These are phyloP conservation scores for Tranzscheliella williamsii DNA, from an alignment of 1,284 basidiomycete species.

Conservation along the genomic window DNA sequence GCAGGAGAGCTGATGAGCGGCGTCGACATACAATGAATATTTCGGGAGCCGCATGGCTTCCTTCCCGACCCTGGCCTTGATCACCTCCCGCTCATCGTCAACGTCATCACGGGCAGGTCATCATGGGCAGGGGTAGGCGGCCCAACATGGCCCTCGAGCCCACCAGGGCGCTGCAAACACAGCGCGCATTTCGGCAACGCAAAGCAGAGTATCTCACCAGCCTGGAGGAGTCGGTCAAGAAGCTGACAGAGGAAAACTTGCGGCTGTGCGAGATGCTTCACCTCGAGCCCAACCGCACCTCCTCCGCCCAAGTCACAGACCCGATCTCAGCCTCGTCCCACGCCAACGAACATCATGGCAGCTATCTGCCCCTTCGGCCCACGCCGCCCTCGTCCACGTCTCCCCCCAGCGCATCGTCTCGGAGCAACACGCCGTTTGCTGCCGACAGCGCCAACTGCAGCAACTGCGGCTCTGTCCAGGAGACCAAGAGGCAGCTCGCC, in stretches of 20 bases:
- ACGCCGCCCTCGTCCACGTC: background rate
- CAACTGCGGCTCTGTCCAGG: constrained; percentile 3
- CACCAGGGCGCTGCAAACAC: constrained; percentile 37
- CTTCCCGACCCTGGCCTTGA: too few species aligned
- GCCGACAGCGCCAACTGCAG: constrained; percentile 1
- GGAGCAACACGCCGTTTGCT: background rate
- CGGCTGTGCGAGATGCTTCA: constrained; percentile 9
- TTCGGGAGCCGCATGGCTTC: too few species aligned
- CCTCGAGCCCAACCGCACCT: background rate
- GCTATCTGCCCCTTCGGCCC: background rate
- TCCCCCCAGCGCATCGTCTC: background rate
- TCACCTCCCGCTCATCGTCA: too few species aligned
- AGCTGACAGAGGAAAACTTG: constrained; percentile 22
- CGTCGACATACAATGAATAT: too few species aligned
- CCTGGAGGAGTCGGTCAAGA: constrained; percentile 22
- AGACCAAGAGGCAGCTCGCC: constrained; percentile 16
- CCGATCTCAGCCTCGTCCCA: background rate
- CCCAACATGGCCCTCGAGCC: constrained; percentile 44
- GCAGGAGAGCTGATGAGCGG: too few species aligned
- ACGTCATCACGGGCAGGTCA: too few species aligned
- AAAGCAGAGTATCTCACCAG: constrained; percentile 34
- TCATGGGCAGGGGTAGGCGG: constrained; percentile 38
- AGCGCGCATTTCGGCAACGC: constrained; percentile 42
- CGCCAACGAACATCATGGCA: background rate
- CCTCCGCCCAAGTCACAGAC: too few species aligned